Conservation (phyloP, 164 flowering plant species). For the Nelumbo lutea region DNA sequence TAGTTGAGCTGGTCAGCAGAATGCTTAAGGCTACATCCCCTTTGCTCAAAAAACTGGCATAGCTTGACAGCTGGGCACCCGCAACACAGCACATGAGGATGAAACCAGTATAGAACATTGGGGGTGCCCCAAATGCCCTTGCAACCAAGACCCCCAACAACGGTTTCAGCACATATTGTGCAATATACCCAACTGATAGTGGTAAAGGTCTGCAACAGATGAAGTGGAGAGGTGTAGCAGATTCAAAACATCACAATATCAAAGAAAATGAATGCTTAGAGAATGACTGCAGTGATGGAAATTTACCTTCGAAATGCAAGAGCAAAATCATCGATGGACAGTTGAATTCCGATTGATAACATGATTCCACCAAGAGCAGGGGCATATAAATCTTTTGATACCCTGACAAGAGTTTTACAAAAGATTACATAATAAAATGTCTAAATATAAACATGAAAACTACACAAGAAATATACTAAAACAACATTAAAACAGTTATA, state of each 20-base stretch:
- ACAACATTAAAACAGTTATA: neutral
- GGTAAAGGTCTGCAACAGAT: conserved; percentile 79
- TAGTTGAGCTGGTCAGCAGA: conserved; percentile 77
- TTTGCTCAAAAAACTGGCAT: conserved; percentile 86
- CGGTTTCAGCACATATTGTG: conserved; percentile 85
- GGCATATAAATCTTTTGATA: conserved; percentile 84
- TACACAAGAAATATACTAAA: neutral
- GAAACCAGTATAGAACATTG: conserved; percentile 83
- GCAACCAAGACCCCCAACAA: conserved; percentile 70
- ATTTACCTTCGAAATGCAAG: conserved; percentile 76
- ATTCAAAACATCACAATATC: neutral
- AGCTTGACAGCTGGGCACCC: conserved; percentile 92
- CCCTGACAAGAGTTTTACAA: conserved; percentile 46
- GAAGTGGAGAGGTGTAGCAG: no score
- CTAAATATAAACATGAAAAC: neutral
- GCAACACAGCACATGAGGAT: conserved; percentile 83
- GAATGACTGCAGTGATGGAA: neutral
- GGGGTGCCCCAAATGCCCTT: conserved; percentile 60
- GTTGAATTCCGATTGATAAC: conserved; percentile 86
- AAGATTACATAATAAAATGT: neutral
- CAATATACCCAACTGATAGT: conserved; percentile 71
- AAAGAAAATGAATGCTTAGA: neutral
- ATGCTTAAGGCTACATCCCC: conserved; percentile 96
- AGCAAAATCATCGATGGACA: conserved; percentile 84
- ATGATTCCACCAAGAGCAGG: conserved; percentile 99